Evolutionary conservation across 2,329 filamentous ascomycete genomes (phyloP).

Genomic region (Dothidotthia symphoricarpi): DNA sequence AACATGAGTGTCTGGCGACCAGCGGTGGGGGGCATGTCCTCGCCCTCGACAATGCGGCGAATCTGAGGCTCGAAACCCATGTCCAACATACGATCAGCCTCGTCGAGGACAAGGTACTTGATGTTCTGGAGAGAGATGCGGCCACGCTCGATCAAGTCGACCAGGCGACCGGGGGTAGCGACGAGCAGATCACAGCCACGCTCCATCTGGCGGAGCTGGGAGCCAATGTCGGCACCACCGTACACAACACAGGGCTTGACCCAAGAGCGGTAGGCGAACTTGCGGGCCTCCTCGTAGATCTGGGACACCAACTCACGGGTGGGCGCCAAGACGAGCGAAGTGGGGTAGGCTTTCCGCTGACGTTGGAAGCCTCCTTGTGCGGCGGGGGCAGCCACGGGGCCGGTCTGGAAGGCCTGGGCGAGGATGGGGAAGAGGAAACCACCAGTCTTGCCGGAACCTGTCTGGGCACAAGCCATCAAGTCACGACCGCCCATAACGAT

Average conservation of each 20-base stretch:
- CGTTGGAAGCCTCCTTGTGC: constrained; percentile 72
- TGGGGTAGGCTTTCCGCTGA: constrained; percentile 97
- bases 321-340: constrained; percentile 89
- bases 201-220: constrained; percentile 97
- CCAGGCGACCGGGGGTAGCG: constrained; percentile 93
- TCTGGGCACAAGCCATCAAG: constrained; percentile 99
- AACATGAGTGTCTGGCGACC: constrained; percentile 99
- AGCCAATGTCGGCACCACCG: constrained; percentile 97
- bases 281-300: constrained; percentile 96
- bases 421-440: constrained; percentile 99
- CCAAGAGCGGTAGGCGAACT: constrained; percentile 99
- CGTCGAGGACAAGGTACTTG: constrained; percentile 97
- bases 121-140: constrained; percentile 97
- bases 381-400: constrained; percentile 69
- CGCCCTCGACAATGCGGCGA: constrained; percentile 94
- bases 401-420: constrained; percentile 92
- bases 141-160: constrained; percentile 97
- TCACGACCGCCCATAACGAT: constrained; percentile 98
- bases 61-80: constrained; percentile 99
- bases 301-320: constrained; percentile 98
- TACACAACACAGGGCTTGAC: constrained; percentile 98
- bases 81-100: constrained; percentile 99
- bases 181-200: constrained; percentile 95
- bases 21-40: constrained; percentile 88
- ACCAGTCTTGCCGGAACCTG: constrained; percentile 99